Base-by-base conservation (phyloP, 2,329 filamentous ascomycete species). In the Zasmidium angulare region DNA sequence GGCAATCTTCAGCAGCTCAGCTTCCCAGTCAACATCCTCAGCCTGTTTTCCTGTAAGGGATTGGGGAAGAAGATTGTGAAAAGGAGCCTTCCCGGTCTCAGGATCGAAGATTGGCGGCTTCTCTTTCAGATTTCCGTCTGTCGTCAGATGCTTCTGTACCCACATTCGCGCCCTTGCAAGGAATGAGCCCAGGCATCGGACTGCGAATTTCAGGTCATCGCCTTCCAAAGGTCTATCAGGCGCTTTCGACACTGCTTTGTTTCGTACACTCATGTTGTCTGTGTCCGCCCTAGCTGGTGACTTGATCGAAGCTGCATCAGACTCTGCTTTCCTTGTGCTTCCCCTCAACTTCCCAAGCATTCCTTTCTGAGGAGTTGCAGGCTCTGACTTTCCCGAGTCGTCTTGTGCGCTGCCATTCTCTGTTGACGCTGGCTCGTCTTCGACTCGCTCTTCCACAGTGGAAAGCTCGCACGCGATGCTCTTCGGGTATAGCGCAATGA, bases 391-490 rank as follows among this genome's bases (percentile, higher is more conserved):
- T 64, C 63, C 43, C 54, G 69, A 55, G 66, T 70, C 57, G 64
- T 74, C 62, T 7, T 59, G 52, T 49, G 69, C 66, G 4, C 70
- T 69, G 19, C 57, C 60, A 48, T 78, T 78, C 2, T 78, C 60
- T 14, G 54, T 75, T 2, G 79, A 78, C 9, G 84, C 78, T 31
- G 79, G 64, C 48, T 71, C 71, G 48, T 81, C 79, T 36, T 71
- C 76, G 0, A 77, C 73, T 4, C 76, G 75, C 31, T 64, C 66
- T 3, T 77, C 74, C 65, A 87, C 79, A 1, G 80, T 82, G 0
- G 91, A 92, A 1, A 96, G 76, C 22, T 91, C 86, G 0, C 95
- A 95, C 0, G 93, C 89, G 65, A 99, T 96, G 9, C 86, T 81
- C 61, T 82, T 87, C 1, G 95, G 95, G 67, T 92, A 99, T 10